Conservation (phyloP, 257 asterid genomes). For the Nyctanthes arbortristis region DNA sequence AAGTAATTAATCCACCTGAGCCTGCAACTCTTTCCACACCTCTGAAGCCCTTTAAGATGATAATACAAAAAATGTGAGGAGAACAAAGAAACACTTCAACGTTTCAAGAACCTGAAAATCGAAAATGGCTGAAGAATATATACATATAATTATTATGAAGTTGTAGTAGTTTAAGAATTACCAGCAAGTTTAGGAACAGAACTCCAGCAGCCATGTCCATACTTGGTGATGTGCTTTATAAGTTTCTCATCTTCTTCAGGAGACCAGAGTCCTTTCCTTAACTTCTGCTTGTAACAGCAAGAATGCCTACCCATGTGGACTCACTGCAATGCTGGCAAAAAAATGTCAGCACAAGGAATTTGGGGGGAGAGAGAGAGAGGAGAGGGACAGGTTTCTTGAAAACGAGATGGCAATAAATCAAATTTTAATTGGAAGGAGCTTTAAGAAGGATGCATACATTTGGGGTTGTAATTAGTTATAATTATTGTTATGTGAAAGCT, state of each 20-base stretch:
- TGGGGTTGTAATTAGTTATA: slow-evolving; percentile 25
- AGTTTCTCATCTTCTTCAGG: slow-evolving; percentile 99
- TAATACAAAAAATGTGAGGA: background rate
- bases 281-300: slow-evolving; percentile 84
- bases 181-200: slow-evolving; percentile 98
- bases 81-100: too few species aligned
- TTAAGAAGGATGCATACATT: slow-evolving; percentile 52
- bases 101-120: background rate
- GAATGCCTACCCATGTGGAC: slow-evolving; percentile 90
- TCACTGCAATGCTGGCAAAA: slow-evolving; percentile 32
- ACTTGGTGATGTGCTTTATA: slow-evolving; percentile 67
- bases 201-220: slow-evolving; percentile 98
- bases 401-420: slow-evolving; percentile 48
- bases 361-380: slow-evolving; percentile 15
- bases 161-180: slow-evolving; percentile 9
- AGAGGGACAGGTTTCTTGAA: slow-evolving; percentile 23
- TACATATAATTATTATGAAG: too few species aligned
- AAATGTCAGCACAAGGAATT: slow-evolving; percentile 21
- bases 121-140: background rate
- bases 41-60: slow-evolving; percentile 54
- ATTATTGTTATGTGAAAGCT: background rate
- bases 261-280: slow-evolving; percentile 96
- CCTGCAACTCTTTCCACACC: slow-evolving; percentile 97
- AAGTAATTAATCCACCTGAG: slow-evolving; percentile 88
- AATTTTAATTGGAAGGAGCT: slow-evolving; percentile 42